Base-by-base conservation (phyloP, 345 rosid species). In the Euphorbia peplus region DNA sequence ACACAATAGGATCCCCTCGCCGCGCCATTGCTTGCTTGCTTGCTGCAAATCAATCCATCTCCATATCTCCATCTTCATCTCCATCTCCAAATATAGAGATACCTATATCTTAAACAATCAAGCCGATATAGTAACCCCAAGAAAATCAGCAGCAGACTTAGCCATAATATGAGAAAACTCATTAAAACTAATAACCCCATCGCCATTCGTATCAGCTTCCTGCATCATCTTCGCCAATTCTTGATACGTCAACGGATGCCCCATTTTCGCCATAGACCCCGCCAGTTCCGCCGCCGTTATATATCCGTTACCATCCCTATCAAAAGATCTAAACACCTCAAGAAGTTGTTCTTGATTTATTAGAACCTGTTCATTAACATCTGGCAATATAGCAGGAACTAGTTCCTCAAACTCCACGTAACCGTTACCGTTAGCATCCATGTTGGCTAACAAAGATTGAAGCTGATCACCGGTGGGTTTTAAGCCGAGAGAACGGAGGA, bases 181-280 rank as follows among this genome's bases (percentile, higher is more conserved):
- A 10, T 83, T 66, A 69, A 93, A 90, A 70, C 97, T 90, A 65
- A 93, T 77, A 46, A 93, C 97, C 1, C 98, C 97, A 69, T 93
- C 98, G 28, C 98, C 96, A 66, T 90, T 88, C 25, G 88, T 73
- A 63, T 90, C 98, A 21, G 98, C 97, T 63, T 88, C 90, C 66
- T 65, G 81, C 97, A 90, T 93, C 96, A 90, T 93, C 11, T 90
- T 91, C 44, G 97, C 77, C 2, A 93, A 74, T 76, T 93, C 96
- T 12, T 77, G 70, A 64, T 84, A 87, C 24, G 93, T 80, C 69
- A 88, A 83, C 48, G 93, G 91, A 21, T 90, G 93, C 3, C 96
- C 93, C 96, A 86, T 87, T 62, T 87, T 87, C 16, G 93, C 88
- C 93, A 87, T 86, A 35, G 96, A 83, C 4, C 89, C 88, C 0